Conservation (phyloP, 2,329 filamentous ascomycete genomes). For the Cyphellophora europaea region DNA sequence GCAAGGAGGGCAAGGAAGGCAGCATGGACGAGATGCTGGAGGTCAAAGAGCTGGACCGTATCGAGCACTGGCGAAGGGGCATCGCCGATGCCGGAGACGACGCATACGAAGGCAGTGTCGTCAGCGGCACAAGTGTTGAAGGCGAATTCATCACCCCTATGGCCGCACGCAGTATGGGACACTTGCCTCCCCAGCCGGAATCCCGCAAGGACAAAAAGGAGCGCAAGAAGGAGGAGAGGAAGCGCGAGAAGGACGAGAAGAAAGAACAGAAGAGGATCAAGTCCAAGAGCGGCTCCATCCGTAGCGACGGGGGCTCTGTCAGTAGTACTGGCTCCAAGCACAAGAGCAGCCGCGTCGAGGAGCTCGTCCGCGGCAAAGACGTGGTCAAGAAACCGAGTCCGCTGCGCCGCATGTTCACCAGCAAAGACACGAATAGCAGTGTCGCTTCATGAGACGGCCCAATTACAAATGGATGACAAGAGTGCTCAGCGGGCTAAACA, state of each 20-base stretch:
- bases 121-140: constrained; percentile 46
- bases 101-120: constrained; percentile 25
- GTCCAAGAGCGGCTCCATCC: constrained; percentile 11
- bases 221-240: constrained; percentile 23
- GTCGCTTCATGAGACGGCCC: no score
- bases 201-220: constrained; percentile 18
- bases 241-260: constrained; percentile 12
- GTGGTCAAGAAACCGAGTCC: constrained; percentile 28
- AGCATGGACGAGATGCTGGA: constrained; percentile 49
- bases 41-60: constrained; percentile 36
- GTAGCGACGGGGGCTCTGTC: no score
- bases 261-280: constrained; percentile 12
- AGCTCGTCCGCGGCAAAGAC: constrained; percentile 9
- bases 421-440: not conserved
- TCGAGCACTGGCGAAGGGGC: constrained; percentile 55
- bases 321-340: no score
- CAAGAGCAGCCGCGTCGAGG: constrained; percentile 9
- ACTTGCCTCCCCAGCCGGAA: constrained; percentile 20
- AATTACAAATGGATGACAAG: no score
- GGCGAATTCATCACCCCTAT: constrained; percentile 56
- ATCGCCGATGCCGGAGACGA: constrained; percentile 46
- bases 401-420: constrained; percentile 17
- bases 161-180: constrained; percentile 40
- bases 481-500: no score
- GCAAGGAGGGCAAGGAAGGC: constrained; percentile 20